Evolutionary conservation across 2,329 filamentous ascomycete species (phyloP).

Genomic region (Chaetoscypha palmicola): DNA sequence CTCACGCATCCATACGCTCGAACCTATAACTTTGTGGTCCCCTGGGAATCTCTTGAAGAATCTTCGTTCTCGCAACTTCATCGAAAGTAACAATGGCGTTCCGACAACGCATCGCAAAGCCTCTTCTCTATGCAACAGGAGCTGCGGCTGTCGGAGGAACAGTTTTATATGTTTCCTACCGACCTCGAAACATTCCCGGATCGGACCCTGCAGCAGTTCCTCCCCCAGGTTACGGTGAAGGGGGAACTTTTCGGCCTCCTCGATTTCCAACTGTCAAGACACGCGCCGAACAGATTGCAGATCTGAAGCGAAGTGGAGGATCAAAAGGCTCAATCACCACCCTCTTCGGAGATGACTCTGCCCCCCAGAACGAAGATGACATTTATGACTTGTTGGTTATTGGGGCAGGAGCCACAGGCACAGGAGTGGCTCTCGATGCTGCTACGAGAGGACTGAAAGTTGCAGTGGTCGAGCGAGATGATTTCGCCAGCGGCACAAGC

Average conservation of each 20-base stretch:
- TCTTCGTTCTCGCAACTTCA: no score
- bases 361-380: slow-evolving; percentile 36
- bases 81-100: slow-evolving; percentile 30
- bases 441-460: slow-evolving; percentile 65
- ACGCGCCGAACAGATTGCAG: slow-evolving; percentile 43
- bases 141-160: slow-evolving; percentile 40
- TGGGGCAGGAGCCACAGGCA: slow-evolving; percentile 64
- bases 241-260: slow-evolving; percentile 55
- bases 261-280: slow-evolving; percentile 44
- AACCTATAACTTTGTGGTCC: no score
- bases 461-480: slow-evolving; percentile 64
- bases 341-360: slow-evolving; percentile 39
- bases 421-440: slow-evolving; percentile 65
- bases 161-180: slow-evolving; percentile 50
- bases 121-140: slow-evolving; percentile 44
- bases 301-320: slow-evolving; percentile 42
- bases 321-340: slow-evolving; percentile 39
- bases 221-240: slow-evolving; percentile 61
- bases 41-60: no score
- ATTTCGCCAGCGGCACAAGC: slow-evolving; percentile 67
- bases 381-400: slow-evolving; percentile 63
- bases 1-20: no score
- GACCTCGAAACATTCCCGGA: slow-evolving; percentile 66
- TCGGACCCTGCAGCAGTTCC: slow-evolving; percentile 61
- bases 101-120: slow-evolving; percentile 39